Conservation (phyloP, 805 yeast species). For the Ogataea saltuana region DNA sequence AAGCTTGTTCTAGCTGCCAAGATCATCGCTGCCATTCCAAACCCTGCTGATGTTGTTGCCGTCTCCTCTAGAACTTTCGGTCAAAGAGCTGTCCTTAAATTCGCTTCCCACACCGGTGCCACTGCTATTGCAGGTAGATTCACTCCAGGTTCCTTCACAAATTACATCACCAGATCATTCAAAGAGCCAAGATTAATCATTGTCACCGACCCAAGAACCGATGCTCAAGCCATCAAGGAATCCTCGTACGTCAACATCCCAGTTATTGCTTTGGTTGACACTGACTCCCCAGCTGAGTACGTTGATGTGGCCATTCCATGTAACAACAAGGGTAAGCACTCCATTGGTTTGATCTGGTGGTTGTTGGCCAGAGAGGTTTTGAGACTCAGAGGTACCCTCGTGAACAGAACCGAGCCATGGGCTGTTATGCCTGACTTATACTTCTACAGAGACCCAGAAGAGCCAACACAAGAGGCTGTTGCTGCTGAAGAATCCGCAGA, state of each 20-base stretch:
- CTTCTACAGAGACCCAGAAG: slow-evolving; percentile 99
- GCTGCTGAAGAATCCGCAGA: slow-evolving; percentile 64
- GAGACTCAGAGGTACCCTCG: slow-evolving; percentile 96
- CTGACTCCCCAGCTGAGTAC: slow-evolving; percentile 98
- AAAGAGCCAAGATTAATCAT: slow-evolving; percentile 99
- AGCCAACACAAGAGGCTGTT: slow-evolving; percentile 77
- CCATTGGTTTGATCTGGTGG: slow-evolving; percentile 99
- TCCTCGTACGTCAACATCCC: slow-evolving; percentile 99
- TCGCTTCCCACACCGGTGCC: slow-evolving; percentile 99
- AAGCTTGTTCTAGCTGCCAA: slow-evolving; percentile 99
- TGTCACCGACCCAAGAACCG: slow-evolving; percentile 99
- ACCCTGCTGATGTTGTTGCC: slow-evolving; percentile 97
- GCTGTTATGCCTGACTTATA: slow-evolving; percentile 99
- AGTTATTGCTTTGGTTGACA: slow-evolving; percentile 97
- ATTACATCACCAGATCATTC: slow-evolving; percentile 99
- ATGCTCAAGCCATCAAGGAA: slow-evolving; percentile 99
- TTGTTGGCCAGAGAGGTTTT: slow-evolving; percentile 98
- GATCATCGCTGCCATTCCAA: slow-evolving; percentile 99
- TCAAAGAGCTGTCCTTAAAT: slow-evolving; percentile 99
- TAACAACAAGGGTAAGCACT: slow-evolving; percentile 99
- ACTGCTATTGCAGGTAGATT: slow-evolving; percentile 99
- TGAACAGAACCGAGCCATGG: slow-evolving; percentile 97
- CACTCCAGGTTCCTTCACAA: slow-evolving; percentile 99
- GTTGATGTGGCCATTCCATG: slow-evolving; percentile 99
- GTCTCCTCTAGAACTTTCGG: slow-evolving; percentile 99